Conservation (phyloP, 1,284 basidiomycete genomes). For the Violaceomyces palustris region DNA sequence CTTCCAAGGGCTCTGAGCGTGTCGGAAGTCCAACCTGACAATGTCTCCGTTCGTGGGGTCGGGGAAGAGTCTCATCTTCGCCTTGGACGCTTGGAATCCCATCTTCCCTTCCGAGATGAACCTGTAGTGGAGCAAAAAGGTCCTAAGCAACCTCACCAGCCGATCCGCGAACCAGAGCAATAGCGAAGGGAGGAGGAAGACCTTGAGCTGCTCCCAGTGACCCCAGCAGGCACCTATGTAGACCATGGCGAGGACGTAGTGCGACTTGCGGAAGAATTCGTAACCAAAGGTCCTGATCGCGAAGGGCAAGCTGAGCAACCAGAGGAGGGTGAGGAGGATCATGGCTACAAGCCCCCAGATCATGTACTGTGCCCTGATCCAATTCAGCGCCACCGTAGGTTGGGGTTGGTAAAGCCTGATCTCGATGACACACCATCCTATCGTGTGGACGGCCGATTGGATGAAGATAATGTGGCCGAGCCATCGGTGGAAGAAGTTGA, state of each 20-base stretch:
- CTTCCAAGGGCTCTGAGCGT: slow-evolving; percentile 8
- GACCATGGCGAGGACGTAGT: slow-evolving; percentile 19
- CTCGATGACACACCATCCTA: slow-evolving; percentile 18
- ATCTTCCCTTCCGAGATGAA: slow-evolving; percentile 1
- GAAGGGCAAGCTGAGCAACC: slow-evolving; percentile 4
- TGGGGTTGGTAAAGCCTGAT: slow-evolving; percentile 17
- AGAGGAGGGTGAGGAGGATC: slow-evolving; percentile 7
- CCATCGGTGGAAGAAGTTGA: slow-evolving; percentile 27
- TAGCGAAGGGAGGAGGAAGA: slow-evolving; percentile 16
- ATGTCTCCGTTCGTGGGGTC: slow-evolving; percentile 7
- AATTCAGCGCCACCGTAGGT: slow-evolving; percentile 1
- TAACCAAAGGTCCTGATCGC: slow-evolving; percentile 7
- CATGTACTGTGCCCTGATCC: slow-evolving; percentile 11
- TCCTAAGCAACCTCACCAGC: slow-evolving; percentile 1
- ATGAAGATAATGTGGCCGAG: slow-evolving; percentile 18
- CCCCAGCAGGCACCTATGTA: slow-evolving; percentile 19
- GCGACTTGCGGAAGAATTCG: slow-evolving; percentile 18
- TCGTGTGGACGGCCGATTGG: slow-evolving; percentile 9
- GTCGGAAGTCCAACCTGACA: slow-evolving; percentile 13
- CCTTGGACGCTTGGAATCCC: slow-evolving; percentile 5
- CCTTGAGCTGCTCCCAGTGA: slow-evolving; percentile 15
- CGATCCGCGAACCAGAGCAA: slow-evolving; percentile 13
- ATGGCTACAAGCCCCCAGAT: slow-evolving; percentile 15
- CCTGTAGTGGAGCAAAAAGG: slow-evolving; percentile 10
- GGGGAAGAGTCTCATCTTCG: slow-evolving; percentile 1